Percentiles rank a stretch among this genome's conserved stretches.
These are phyloP conservation scores for Fistulinella prunicolor DNA, from an alignment of 768 basidiomycete genomes.

Conservation along the genomic window DNA sequence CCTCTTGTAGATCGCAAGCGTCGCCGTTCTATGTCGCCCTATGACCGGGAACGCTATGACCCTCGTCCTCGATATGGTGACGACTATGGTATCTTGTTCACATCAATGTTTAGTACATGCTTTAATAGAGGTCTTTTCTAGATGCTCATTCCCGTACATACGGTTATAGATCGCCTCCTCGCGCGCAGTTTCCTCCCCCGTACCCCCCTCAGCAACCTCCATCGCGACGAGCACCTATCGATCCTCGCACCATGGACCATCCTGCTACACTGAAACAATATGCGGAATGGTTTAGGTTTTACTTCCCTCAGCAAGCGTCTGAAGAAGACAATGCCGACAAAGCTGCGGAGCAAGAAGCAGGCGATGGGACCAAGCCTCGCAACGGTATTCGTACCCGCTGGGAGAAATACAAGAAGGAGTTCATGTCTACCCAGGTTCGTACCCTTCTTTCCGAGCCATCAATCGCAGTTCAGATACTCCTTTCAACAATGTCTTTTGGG, in stretches of 20 bases:
- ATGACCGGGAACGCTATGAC: constrained; percentile 80
- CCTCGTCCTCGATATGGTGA: constrained; percentile 80
- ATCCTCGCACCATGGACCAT: constrained; percentile 80
- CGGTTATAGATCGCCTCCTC: constrained; percentile 63
- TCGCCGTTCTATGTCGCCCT: constrained; percentile 69
- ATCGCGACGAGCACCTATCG: constrained; percentile 63
- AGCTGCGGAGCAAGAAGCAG: constrained; percentile 79
- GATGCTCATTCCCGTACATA: constrained; percentile 65
- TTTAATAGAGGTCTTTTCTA: constrained; percentile 27
- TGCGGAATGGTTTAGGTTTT: constrained; percentile 84
- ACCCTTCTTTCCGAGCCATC: constrained; percentile 17
- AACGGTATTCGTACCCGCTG: constrained; percentile 81
- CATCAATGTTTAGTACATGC: not conserved
- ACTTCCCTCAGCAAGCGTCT: constrained; percentile 67
- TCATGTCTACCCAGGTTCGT: constrained; percentile 82
- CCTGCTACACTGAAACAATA: constrained; percentile 81
- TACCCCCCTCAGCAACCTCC: constrained; percentile 45
- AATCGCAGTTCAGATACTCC: constrained; percentile 12
- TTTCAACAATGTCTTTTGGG: constrained; percentile 7
- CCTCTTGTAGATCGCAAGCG: constrained; percentile 61
- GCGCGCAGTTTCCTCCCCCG: constrained; percentile 43
- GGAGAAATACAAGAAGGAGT: constrained; percentile 94
- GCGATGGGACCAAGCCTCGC: constrained; percentile 77
- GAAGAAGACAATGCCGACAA: constrained; percentile 86
- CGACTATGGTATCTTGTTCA: constrained; percentile 63